A percentile compares a stretch with the other conserved stretches of the same genome.
Conservation (phyloP, 495 filamentous ascomycete species). For the Beverwykella pulmonaria region DNA sequence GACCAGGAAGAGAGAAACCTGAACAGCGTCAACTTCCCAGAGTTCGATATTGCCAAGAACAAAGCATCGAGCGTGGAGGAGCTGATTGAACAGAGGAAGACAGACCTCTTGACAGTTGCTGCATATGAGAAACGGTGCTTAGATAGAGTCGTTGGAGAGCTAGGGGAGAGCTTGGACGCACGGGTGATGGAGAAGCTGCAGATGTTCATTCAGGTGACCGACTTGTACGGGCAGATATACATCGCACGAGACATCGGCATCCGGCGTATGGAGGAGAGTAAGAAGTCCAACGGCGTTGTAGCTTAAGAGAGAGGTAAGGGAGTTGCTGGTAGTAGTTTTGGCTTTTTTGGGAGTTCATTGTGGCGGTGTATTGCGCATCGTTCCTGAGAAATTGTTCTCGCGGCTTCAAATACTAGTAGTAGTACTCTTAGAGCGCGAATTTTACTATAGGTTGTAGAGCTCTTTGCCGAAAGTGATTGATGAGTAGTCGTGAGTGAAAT, state of each 20-base stretch:
- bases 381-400: background rate
- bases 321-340: background rate
- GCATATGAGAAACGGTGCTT: constrained; percentile 42
- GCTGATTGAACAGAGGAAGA: constrained; percentile 29
- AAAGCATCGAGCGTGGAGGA: background rate
- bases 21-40: constrained; percentile 49
- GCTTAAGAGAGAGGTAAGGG: background rate
- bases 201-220: constrained; percentile 47
- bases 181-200: constrained; percentile 26
- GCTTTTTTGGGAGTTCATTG: background rate
- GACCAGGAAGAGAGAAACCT: constrained; percentile 48
- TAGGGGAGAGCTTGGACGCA: constrained; percentile 15
- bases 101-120: constrained; percentile 39
- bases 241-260: constrained; percentile 43
- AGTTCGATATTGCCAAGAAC: constrained; percentile 34
- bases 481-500: background rate
- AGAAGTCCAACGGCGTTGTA: background rate
- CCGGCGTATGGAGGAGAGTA: constrained; percentile 8
- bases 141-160: constrained; percentile 20
- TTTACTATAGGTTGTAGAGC: background rate
- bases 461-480: background rate
- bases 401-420: too few relatives aligned
- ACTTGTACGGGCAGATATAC: constrained; percentile 51
- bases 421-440: too few relatives aligned
- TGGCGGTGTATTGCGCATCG: background rate